Percentiles rank a stretch among this genome's conserved stretches.
These are phyloP conservation scores for Penicillium expansum DNA, from an alignment of 2,329 filamentous ascomycete genomes.

Conservation along the genomic window DNA sequence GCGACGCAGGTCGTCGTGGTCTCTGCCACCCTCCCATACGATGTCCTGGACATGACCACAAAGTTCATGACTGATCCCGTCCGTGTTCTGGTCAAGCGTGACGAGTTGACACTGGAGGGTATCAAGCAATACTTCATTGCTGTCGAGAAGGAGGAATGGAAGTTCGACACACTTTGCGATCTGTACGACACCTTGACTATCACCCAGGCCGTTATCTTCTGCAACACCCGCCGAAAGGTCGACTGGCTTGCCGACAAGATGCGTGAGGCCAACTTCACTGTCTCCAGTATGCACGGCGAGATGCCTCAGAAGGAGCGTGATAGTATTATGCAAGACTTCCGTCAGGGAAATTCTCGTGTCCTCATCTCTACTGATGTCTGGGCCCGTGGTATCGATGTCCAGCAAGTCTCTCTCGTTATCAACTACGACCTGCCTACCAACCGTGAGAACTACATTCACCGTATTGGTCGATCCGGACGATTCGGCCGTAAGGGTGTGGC, in stretches of 20 bases:
- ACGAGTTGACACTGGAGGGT: slow-evolving; percentile 98
- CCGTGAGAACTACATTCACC: slow-evolving; percentile 99
- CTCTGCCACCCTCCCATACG: slow-evolving; percentile 97
- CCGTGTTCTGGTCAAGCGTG: slow-evolving; percentile 99
- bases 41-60: slow-evolving; percentile 98
- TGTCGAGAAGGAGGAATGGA: slow-evolving; percentile 99
- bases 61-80: slow-evolving; percentile 99
- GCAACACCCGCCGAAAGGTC: slow-evolving; percentile 99
- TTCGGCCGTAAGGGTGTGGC: slow-evolving; percentile 99
- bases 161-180: slow-evolving; percentile 97
- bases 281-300: slow-evolving; percentile 99
- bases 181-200: slow-evolving; percentile 99
- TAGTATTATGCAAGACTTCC: slow-evolving; percentile 99
- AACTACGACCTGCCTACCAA: slow-evolving; percentile 99
- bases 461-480: slow-evolving; percentile 98
- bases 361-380: slow-evolving; percentile 96
- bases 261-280: slow-evolving; percentile 96
- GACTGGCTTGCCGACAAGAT: slow-evolving; percentile 99
- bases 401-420: slow-evolving; percentile 99
- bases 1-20: slow-evolving; percentile 97
- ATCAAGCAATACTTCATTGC: slow-evolving; percentile 99
- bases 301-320: slow-evolving; percentile 99
- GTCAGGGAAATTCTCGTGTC: slow-evolving; percentile 95
- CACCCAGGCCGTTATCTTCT: slow-evolving; percentile 99
- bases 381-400: slow-evolving; percentile 99